These are phyloP conservation scores for Petrea volubilis DNA, from an alignment of 257 asterid species.

Conservation along the genomic window DNA sequence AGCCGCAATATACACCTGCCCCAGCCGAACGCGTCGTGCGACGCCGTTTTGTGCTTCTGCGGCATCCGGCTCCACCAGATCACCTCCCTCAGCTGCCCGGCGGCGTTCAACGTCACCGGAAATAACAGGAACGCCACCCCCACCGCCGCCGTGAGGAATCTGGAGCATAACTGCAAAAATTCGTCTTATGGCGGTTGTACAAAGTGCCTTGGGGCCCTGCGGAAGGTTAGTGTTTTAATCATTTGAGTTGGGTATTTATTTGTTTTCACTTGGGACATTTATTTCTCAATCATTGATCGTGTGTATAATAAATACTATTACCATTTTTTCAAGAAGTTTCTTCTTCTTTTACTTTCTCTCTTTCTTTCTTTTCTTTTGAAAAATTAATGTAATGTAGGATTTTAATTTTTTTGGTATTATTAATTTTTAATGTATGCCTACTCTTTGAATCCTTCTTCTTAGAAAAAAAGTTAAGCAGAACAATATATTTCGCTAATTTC, in stretches of 20 bases:
- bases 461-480: neutral
- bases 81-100: conserved; percentile 71
- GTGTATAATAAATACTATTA: conserved; percentile 14
- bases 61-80: conserved; percentile 94
- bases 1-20: conserved; percentile 70
- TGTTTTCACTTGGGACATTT: conserved; percentile 21
- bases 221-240: conserved; percentile 58
- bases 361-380: neutral
- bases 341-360: neutral
- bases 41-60: conserved; percentile 92
- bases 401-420: neutral
- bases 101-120: conserved; percentile 72
- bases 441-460: no score
- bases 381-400: neutral
- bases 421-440: no score
- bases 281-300: conserved; percentile 33
- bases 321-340: neutral
- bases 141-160: conserved; percentile 76
- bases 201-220: conserved; percentile 78
- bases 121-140: conserved; percentile 62
- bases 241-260: neutral
- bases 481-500: neutral
- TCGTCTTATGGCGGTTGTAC: conserved; percentile 91
- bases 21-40: conserved; percentile 85
- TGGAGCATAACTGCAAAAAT: conserved; percentile 76